Percentiles rank a stretch among this genome's conserved stretches.
Evolutionary conservation across 345 rosid genomes (phyloP).

Genomic region (Salix dunnii): DNA sequence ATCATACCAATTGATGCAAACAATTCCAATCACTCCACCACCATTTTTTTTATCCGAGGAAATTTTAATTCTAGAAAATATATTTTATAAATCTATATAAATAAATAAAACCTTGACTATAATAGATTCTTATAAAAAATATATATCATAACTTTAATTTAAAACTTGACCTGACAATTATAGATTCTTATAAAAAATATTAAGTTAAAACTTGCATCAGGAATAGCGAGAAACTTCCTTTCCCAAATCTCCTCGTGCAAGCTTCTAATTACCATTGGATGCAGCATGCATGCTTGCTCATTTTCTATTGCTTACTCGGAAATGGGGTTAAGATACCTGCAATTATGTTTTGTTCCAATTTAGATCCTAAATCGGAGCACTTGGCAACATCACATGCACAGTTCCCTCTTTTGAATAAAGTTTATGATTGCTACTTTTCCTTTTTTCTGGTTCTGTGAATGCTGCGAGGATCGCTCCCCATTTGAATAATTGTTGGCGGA

Average conservation of each 20-base stretch:
- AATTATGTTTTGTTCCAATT: no score
- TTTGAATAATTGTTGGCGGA: conserved; percentile 20
- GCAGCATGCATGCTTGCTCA: neutral
- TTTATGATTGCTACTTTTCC: neutral
- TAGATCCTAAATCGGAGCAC: neutral
- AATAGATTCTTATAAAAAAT: no score
- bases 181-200: no score
- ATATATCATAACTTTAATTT: no score
- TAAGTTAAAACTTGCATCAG: no score
- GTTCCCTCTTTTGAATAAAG: neutral
- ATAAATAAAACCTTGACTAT: accelerated
- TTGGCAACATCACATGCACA: neutral
- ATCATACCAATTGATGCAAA: no score
- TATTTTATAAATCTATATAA: no score
- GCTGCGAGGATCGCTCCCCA: conserved; percentile 23
- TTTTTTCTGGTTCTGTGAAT: conserved; percentile 9
- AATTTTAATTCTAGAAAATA: no score
- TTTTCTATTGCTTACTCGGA: neutral
- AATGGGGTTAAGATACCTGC: neutral
- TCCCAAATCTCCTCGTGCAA: neutral
- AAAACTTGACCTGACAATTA: no score
- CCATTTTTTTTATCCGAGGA: no score
- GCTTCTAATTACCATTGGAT: neutral
- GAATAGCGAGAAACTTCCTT: neutral
- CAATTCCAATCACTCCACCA: no score